Evolutionary conservation across 176 grass and related monocot genomes (phyloP), one percentile per base, ranked within the genome.

Genomic region (Tillandsia leiboldiana): DNA sequence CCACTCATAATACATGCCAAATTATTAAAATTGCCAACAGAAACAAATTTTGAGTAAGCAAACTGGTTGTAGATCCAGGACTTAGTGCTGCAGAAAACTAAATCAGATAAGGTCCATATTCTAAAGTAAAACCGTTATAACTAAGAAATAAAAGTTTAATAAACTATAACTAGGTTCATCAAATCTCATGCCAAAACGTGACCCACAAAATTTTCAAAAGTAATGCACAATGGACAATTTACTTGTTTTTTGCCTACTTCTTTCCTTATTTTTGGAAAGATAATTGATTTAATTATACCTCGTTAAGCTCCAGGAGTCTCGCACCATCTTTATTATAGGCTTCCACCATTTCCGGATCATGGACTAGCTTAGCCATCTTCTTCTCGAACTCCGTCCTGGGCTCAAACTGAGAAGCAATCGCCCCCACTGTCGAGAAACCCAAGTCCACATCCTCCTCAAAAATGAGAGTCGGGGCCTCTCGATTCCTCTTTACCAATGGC

Each of bases 301-400:
- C 85, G 75, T 96, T 96, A 66, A 96, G 84, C 81, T 97, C 89
- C 33, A 97, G 61, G 48, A 97, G 83, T 93, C 75, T 97, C 11
- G 84, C 86, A 68, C 94, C 94, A 3, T 97, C 89, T 1, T 97
- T 90, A 51, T 84, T 83, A 81, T 97, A 75, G 66, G 94, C 94
- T 51, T 90, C 84, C 23, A 80, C 76, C 49, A 97, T 71, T 78
- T 87, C 87, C 22, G 71, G 68, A 59, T 73, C 79, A 42, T 27
- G 61, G 4, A 84, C 56, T 63, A 97, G 69, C 72, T 72, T 24
- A 51, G 79, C 79, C 74, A 97, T 97, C 70, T 85, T 77, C 77
- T 75, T 92, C 74, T 97, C 94, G 77, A 97, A 90, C 23, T 77
- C 71, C 14, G 77, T 87, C 75, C 86, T 82, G 68, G 89, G 89